Base-by-base conservation (phyloP, 2,329 filamentous ascomycete species). In the Penicillium sp. region DNA sequence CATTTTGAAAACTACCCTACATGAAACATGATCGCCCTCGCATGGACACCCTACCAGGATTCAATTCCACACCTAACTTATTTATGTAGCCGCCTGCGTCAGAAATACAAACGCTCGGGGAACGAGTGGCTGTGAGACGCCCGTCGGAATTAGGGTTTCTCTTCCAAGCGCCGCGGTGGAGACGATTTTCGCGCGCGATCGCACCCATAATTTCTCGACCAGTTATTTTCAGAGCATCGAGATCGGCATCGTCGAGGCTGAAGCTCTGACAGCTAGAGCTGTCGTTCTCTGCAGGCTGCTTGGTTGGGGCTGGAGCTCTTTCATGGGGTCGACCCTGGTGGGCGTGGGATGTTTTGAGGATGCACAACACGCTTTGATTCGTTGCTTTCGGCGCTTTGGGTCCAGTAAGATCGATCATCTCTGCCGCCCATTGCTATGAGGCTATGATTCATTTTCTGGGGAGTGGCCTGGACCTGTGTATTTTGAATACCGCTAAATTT, bases 151-250 rank as follows among this genome's bases (percentile, higher is more conserved):
- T 46, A 42, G 52, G 48, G 44, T 46, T 53, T 39, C 36, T 7
- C 11, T 39, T 58, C 60, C 63, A 70, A 62, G 67, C 68, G 68
- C 68, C 63, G 49, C 23, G 47, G 67, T 67, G 65, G 68, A 58
- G 51, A 50, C 43, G 19, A 14, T 19, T 23, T n/a, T 10, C 18
- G 19, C 21, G 29, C 51, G 39, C 42, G 26, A 31, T 21, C 42
- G 28, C 10, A 31, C 21, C 5, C 26, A 31, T 45, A 51, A 40
- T 28, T 46, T 8, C 51, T 19, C 14, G 6, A 42, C 42, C 39
- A 24, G 16, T 50, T 40, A 31, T 33, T 21, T 23, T 28, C 21
- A 46, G 21, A 2, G 10, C 11, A 24, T 10, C 14, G 7, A 24
- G 18, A 40, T 48, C 33, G 33, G 26, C 16, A 34, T 26, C 10